A percentile compares a stretch with the other conserved stretches of the same genome.
Evolutionary conservation across 768 basidiomycete species (phyloP).

Genomic region (Agaricus blazei): DNA sequence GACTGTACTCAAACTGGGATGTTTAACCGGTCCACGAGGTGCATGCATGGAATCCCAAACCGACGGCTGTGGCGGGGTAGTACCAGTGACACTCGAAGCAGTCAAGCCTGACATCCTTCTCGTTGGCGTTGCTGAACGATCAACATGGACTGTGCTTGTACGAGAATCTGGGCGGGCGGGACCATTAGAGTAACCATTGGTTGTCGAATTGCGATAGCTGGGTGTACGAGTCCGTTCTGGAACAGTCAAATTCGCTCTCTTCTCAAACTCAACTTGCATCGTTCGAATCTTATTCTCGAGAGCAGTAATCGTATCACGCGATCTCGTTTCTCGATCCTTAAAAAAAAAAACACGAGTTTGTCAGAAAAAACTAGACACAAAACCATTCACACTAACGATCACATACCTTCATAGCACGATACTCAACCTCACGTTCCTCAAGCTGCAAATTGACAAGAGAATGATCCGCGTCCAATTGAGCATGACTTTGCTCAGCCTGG

Average conservation of each 20-base stretch:
- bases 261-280: conserved; percentile 55
- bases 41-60: conserved; percentile 73
- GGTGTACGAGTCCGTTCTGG: conserved; percentile 26
- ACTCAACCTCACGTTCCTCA: conserved; percentile 71
- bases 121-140: conserved; percentile 48
- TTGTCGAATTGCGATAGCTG: conserved; percentile 32
- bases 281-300: conserved; percentile 57
- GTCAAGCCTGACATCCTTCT: conserved; percentile 25
- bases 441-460: conserved; percentile 64
- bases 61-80: conserved; percentile 48
- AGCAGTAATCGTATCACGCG: conserved; percentile 58
- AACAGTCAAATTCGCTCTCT: conserved; percentile 31
- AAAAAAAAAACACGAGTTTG: background rate
- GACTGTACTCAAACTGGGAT: conserved; percentile 18
- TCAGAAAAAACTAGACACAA: background rate
- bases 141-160: conserved; percentile 55
- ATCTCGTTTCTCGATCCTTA: conserved; percentile 67
- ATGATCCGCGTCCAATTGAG: conserved; percentile 68
- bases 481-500: conserved; percentile 56
- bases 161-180: conserved; percentile 72
- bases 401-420: conserved; percentile 59
- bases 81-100: conserved; percentile 11
- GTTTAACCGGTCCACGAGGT: conserved; percentile 27
- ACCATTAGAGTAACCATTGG: conserved; percentile 35
- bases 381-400: background rate